These are phyloP conservation scores for Calonectria henricotiae DNA, from an alignment of 2,329 filamentous ascomycete species.

Conservation along the genomic window DNA sequence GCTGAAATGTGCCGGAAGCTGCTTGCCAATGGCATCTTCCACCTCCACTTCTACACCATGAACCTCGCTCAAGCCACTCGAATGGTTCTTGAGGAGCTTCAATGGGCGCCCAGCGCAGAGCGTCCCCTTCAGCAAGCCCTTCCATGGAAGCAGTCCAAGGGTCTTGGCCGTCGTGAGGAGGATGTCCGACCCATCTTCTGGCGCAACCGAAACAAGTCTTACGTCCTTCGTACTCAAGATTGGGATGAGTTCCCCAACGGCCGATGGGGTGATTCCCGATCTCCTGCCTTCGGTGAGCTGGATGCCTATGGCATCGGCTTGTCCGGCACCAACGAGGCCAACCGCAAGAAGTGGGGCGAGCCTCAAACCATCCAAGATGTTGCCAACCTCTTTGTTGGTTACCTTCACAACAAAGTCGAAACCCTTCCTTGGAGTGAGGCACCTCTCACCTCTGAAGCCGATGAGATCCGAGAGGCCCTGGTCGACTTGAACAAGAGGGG, in stretches of 20 bases:
- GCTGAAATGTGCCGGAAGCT: constrained; percentile 92
- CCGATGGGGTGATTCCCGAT: constrained; percentile 97
- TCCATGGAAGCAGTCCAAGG: constrained; percentile 96
- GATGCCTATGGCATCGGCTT: constrained; percentile 95
- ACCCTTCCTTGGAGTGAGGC: constrained; percentile 95
- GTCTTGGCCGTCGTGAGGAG: constrained; percentile 88
- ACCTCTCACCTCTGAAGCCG: constrained; percentile 86
- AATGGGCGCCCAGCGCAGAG: constrained; percentile 83
- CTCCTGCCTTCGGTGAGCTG: constrained; percentile 94
- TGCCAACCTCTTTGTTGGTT: constrained; percentile 86
- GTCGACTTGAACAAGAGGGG: constrained; percentile 89
- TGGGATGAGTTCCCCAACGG: constrained; percentile 99
- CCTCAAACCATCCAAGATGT: constrained; percentile 87
- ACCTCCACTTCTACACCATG: constrained; percentile 99
- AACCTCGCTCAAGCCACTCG: constrained; percentile 95
- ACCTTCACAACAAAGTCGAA: constrained; percentile 85
- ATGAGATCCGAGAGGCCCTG: constrained; percentile 83
- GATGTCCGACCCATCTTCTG: constrained; percentile 99
- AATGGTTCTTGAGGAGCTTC: constrained; percentile 93
- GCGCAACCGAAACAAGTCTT: constrained; percentile 97
- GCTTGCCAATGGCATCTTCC: constrained; percentile 84
- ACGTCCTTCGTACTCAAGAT: constrained; percentile 94
- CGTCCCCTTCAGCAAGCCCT: constrained; percentile 90
- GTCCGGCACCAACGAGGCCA: constrained; percentile 95
- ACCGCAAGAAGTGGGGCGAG: constrained; percentile 94